These are phyloP conservation scores for Hordeum pubiflorum DNA, from an alignment of 202 grass and related monocot genomes.

Conservation along the genomic window DNA sequence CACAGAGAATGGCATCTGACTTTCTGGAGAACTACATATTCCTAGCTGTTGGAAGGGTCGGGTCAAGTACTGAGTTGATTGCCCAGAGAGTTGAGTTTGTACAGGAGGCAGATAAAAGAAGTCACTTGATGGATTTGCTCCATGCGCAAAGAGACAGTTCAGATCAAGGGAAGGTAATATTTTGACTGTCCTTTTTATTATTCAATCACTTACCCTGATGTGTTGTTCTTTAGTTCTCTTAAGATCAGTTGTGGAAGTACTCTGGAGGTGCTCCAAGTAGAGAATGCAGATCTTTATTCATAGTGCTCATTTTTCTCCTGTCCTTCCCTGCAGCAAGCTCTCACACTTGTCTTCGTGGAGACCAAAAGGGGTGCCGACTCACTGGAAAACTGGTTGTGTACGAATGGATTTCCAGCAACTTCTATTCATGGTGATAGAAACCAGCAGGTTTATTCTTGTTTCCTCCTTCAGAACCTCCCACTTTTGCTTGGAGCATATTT, in stretches of 20 bases:
- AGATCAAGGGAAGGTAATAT: constrained; percentile 42
- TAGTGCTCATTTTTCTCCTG: constrained; percentile 12
- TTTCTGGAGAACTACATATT: constrained; percentile 72
- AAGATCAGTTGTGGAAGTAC: not conserved
- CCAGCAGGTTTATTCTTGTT: constrained; percentile 50
- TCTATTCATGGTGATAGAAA: constrained; percentile 85
- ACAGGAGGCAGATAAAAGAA: constrained; percentile 72
- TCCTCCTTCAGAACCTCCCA: not conserved
- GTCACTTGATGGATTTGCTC: constrained; percentile 73
- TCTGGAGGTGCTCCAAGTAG: not conserved
- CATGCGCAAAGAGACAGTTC: constrained; percentile 69
- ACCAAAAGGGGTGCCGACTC: constrained; percentile 79
- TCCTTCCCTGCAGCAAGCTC: constrained; percentile 39
- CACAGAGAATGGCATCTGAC: constrained; percentile 57
- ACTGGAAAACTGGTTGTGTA: constrained; percentile 62
- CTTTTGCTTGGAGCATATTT: constrained; percentile 4
- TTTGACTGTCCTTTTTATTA: not conserved
- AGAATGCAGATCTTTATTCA: not conserved
- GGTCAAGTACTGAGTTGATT: constrained; percentile 76
- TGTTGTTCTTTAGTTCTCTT: not conserved
- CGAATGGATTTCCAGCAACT: constrained; percentile 73
- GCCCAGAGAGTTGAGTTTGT: constrained; percentile 75
- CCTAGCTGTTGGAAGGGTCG: constrained; percentile 82
- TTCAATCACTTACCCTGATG: not conserved
- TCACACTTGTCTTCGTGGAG: constrained; percentile 79